A percentile compares a stretch with the other conserved stretches of the same genome.
These are phyloP conservation scores for Sporobolus alterniflorus DNA, from an alignment of 202 grass and related monocot genomes.

Conservation along the genomic window DNA sequence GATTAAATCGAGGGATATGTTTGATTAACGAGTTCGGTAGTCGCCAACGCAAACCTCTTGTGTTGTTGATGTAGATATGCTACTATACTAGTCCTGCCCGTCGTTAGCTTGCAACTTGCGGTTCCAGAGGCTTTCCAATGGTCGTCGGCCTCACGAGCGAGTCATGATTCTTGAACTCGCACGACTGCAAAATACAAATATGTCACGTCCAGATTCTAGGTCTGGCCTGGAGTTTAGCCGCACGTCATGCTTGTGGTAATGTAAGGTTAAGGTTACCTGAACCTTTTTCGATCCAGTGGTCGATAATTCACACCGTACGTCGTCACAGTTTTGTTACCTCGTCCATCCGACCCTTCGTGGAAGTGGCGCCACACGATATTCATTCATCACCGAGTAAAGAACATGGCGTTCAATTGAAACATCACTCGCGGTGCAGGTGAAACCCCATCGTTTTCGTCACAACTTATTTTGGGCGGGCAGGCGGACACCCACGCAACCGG, in stretches of 20 bases:
- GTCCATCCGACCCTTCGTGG: neutral
- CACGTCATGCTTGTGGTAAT: neutral
- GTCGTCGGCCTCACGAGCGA: too few species aligned
- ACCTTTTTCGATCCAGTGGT: neutral
- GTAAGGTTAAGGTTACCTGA: neutral
- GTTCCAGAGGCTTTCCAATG: slow-evolving; percentile 20
- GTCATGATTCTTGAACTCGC: neutral
- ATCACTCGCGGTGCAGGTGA: neutral
- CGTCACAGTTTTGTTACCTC: neutral
- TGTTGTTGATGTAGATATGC: neutral
- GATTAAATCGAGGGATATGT: slow-evolving; percentile 27
- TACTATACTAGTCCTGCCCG: neutral
- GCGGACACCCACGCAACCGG: neutral
- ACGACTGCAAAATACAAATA: neutral
- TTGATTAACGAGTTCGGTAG: slow-evolving; percentile 39
- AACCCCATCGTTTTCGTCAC: neutral
- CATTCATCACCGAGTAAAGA: neutral
- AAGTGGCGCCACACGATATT: neutral
- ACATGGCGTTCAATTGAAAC: neutral
- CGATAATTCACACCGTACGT: neutral
- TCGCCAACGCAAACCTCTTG: slow-evolving; percentile 2
- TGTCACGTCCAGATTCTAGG: neutral
- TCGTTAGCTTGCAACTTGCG: neutral
- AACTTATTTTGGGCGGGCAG: neutral
- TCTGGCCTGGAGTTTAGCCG: slow-evolving; percentile 4